Conservation (phyloP, 768 basidiomycete genomes). For the Harrya chromipes region DNA sequence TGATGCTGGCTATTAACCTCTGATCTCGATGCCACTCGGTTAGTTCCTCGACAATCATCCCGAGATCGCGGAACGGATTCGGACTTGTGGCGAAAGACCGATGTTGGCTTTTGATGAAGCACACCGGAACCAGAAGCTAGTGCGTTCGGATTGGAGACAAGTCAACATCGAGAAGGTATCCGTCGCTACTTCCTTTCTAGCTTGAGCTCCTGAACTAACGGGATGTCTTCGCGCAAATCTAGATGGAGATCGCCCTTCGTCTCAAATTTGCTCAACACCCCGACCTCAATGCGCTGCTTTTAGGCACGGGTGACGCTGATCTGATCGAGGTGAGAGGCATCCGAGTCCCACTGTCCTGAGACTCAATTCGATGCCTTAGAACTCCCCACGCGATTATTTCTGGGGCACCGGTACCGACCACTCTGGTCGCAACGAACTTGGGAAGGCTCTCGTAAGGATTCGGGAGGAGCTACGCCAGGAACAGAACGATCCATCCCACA, state of each 20-base stretch:
- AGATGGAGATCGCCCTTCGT: constrained; percentile 67
- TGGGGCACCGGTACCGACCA: constrained; percentile 73
- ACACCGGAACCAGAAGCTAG: constrained; percentile 57
- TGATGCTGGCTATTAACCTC: neutral
- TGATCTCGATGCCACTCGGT: neutral
- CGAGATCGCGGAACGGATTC: constrained; percentile 64
- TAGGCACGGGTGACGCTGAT: constrained; percentile 62
- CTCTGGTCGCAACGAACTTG: constrained; percentile 69
- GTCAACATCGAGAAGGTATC: constrained; percentile 64
- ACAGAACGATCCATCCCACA: constrained; percentile 21
- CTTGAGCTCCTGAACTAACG: neutral
- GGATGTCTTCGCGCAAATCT: neutral
- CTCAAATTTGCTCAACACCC: constrained; percentile 72
- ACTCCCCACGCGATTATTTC: constrained; percentile 74
- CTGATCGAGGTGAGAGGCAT: constrained; percentile 62
- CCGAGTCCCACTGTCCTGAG: neutral
- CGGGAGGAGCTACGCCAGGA: constrained; percentile 49
- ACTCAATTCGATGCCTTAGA: constrained; percentile 33
- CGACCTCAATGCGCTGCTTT: constrained; percentile 54
- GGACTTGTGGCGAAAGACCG: constrained; percentile 59
- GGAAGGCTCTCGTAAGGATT: constrained; percentile 64
- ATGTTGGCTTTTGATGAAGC: constrained; percentile 67
- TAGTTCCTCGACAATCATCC: constrained; percentile 62
- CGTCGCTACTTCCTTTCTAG: neutral
- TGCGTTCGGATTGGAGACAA: constrained; percentile 64